Evolutionary conservation across 2,329 filamentous ascomycete species (phyloP), one percentile per base, ranked within the genome.

Genomic region (Incumbomyces delicatus): DNA sequence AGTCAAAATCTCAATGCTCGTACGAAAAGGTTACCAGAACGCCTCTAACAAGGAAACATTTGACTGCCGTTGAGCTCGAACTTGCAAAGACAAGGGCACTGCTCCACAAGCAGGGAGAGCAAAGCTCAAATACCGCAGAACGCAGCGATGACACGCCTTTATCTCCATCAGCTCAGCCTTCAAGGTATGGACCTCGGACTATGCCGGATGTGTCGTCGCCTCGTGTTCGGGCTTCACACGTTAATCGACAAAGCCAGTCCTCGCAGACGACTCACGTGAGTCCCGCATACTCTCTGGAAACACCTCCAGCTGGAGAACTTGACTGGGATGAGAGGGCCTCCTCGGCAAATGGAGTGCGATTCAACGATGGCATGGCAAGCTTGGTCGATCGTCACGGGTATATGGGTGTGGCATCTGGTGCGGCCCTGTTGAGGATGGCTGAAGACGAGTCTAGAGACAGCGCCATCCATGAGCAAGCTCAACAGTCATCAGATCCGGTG

Each of bases 11-110:
- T 12, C 66, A 70, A 49, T 74, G 71, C 49, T 58, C 72, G 6
- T 74, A 74, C 47, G 71, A 74, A 53, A 70, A 67, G 51, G 66
- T 71, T 42, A 62, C 63, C n/a, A 63, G 66, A 37, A 74, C 71
- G 11, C 71, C 70, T 4, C 58, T 74, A 49, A 74, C 71, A 4
- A 61, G 71, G 36, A 72, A 66, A 62, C 66, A 64, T 51, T 58
- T 73, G 14, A 71, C 67, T 0, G 65, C 70, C 41, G 66, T 72
- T 4, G 70, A 72, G 50, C 63, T 62, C 27, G 62, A 66, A 14
- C 55, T 72, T 16, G 63, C 56, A 12, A 56, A 57, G 20, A 55
- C 58, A 2, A 60, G 60, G 42, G 48, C 40, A 14, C 31, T 50
- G 7, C 41, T 44, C 7, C 32, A 27, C 11, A n/a, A 48, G 7